Percentiles rank a stretch among this genome's conserved stretches.
These are phyloP conservation scores for Brassica balearica DNA, from an alignment of 441 rosid species.

Conservation along the genomic window DNA sequence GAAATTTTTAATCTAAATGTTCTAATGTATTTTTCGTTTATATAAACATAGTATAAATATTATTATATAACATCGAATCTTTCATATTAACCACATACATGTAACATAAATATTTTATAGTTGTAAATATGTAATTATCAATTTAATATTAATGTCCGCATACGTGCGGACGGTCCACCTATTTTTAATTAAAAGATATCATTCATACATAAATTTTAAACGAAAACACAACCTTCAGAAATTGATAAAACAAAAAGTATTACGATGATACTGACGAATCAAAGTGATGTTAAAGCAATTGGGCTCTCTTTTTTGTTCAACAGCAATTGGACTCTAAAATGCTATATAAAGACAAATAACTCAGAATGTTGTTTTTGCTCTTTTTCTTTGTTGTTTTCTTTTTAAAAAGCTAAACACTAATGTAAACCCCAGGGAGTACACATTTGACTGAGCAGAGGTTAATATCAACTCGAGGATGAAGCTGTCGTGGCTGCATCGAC, in stretches of 20 bases:
- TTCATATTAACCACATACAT: no score
- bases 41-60: no score
- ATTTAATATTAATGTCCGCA: no score
- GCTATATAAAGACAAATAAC: constrained; percentile 7
- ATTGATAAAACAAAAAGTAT: background rate
- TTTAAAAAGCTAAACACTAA: background rate
- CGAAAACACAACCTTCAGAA: background rate
- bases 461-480: constrained; percentile 29
- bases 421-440: constrained; percentile 27
- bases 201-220: background rate
- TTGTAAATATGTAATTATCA: no score
- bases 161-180: no score
- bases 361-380: constrained; percentile 13
- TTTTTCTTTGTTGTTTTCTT: background rate
- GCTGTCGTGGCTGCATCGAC: constrained; percentile 41
- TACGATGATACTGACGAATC: constrained; percentile 1
- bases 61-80: no score
- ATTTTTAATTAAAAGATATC: background rate
- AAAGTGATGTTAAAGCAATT: constrained; percentile 1
- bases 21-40: no score
- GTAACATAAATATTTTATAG: no score
- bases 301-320: background rate
- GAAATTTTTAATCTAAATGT: no score
- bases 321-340: background rate
- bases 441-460: constrained; percentile 19